Percentiles rank a stretch among this genome's conserved stretches.
phyloP scores from a whole-genome alignment of 192 early-diverging fungal genomes.

The Rhizoclosmatium sp. region DNA sequence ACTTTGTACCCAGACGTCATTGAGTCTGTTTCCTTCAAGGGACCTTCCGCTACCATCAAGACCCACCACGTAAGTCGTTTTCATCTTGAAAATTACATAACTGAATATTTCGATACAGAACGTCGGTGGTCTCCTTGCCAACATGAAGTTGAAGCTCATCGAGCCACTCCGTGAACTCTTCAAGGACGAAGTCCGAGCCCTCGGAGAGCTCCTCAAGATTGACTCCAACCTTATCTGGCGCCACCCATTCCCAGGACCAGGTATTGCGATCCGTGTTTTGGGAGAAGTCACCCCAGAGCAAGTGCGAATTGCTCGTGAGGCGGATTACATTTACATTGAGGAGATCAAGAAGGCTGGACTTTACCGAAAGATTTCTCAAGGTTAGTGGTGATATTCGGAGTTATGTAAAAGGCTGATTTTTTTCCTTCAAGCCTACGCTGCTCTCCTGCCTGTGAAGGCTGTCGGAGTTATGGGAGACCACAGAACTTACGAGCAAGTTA shows the following conservation, averaged over 20 bases:
- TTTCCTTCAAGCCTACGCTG: conserved; percentile 80
- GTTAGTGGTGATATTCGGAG: conserved; percentile 24
- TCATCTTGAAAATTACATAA: not conserved
- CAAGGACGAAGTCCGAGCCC: conserved; percentile 98
- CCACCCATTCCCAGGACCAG: conserved; percentile 99
- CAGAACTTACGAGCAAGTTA: conserved; percentile 99
- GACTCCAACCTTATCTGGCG: conserved; percentile 97
- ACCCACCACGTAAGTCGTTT: conserved; percentile 85
- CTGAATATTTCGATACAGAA: conserved; percentile 60
- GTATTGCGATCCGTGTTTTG: conserved; percentile 96
- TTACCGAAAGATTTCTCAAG: conserved; percentile 96
- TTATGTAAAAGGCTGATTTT: conserved; percentile 8
- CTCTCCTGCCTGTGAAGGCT: conserved; percentile 90
- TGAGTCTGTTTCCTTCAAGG: conserved; percentile 99
- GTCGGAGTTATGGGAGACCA: conserved; percentile 99
- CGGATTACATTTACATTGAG: conserved; percentile 98
- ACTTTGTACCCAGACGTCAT: conserved; percentile 99
- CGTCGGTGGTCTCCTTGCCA: conserved; percentile 93
- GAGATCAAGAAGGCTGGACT: conserved; percentile 98
- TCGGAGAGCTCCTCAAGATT: conserved; percentile 88
- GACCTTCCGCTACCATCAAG: conserved; percentile 98
- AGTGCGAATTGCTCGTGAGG: conserved; percentile 93
- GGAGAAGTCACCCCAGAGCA: conserved; percentile 95
- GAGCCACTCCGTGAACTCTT: conserved; percentile 98
- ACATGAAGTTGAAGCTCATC: conserved; percentile 98